Evolutionary conservation across 2,329 filamentous ascomycete species (phyloP).

Genomic region (Plectosphaerella cucumerina): DNA sequence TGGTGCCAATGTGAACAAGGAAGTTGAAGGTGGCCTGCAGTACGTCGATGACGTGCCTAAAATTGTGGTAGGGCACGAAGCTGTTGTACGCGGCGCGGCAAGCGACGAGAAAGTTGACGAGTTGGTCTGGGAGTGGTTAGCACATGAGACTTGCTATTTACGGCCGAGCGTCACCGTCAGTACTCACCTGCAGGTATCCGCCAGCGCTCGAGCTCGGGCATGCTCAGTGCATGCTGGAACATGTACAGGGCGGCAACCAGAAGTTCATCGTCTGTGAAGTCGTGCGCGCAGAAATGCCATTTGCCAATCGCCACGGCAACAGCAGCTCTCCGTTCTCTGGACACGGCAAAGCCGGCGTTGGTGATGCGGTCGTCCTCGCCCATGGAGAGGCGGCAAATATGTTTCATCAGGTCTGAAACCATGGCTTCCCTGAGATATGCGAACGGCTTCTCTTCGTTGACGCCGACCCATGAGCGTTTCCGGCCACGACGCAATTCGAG

Average conservation of each 20-base stretch:
- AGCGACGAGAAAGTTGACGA: conserved; percentile 81
- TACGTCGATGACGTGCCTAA: conserved; percentile 94
- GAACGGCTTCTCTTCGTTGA: conserved; percentile 80
- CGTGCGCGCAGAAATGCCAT: conserved; percentile 89
- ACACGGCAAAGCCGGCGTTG: conserved; percentile 64
- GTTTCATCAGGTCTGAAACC: conserved; percentile 86
- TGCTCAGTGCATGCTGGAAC: conserved; percentile 79
- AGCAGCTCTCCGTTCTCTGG: conserved; percentile 57
- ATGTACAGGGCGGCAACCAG: conserved; percentile 82
- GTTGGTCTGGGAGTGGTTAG: conserved; percentile 59
- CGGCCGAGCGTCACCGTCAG: background rate
- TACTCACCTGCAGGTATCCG: conserved; percentile 69
- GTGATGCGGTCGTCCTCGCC: conserved; percentile 58
- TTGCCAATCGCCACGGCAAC: conserved; percentile 68
- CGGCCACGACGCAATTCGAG: conserved; percentile 69
- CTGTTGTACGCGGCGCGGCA: conserved; percentile 93
- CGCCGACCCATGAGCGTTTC: conserved; percentile 88
- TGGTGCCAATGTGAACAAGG: conserved; percentile 71
- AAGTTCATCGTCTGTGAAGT: conserved; percentile 86
- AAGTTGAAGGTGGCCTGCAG: conserved; percentile 92
- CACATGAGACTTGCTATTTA: background rate
- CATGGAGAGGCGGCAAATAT: conserved; percentile 70
- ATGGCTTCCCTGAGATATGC: conserved; percentile 88
- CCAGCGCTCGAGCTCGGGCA: conserved; percentile 80
- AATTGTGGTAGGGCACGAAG: conserved; percentile 97